These are phyloP conservation scores for Aspergillus panamensis DNA, from an alignment of 495 filamentous ascomycete genomes.

Conservation along the genomic window DNA sequence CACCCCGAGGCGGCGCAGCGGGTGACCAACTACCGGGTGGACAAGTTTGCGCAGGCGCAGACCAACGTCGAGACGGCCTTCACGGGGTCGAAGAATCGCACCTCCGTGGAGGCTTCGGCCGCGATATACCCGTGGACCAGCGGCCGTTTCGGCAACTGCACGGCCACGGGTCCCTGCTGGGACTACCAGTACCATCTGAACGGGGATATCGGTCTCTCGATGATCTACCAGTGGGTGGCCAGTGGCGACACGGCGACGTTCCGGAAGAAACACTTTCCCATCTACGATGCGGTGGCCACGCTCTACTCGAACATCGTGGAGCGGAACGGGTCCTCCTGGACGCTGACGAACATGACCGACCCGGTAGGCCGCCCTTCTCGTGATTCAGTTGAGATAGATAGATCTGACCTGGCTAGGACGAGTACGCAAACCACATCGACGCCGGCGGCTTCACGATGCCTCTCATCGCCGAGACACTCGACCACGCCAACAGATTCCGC, in stretches of 20 bases:
- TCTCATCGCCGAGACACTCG: slow-evolving; percentile 56
- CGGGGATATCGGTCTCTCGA: slow-evolving; percentile 65
- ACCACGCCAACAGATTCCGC: slow-evolving; percentile 54
- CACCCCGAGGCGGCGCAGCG: slow-evolving; percentile 55
- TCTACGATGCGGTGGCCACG: slow-evolving; percentile 56
- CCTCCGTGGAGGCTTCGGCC: slow-evolving; percentile 47
- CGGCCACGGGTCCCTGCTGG: slow-evolving; percentile 62
- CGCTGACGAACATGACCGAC: slow-evolving; percentile 70
- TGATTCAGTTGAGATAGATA: too few relatives aligned
- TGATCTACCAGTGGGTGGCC: slow-evolving; percentile 58
- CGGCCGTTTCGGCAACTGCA: slow-evolving; percentile 63
- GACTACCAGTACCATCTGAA: slow-evolving; percentile 61
- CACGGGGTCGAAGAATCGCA: slow-evolving; percentile 50
- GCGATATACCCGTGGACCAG: slow-evolving; percentile 63
- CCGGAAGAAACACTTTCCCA: slow-evolving; percentile 50
- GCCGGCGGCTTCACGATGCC: slow-evolving; percentile 74
- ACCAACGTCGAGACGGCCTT: slow-evolving; percentile 47
- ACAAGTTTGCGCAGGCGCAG: slow-evolving; percentile 50
- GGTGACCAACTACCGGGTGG: slow-evolving; percentile 56
- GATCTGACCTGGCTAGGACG: slow-evolving; percentile 45
- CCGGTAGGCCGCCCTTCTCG: slow-evolving; percentile 42
- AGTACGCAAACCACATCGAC: slow-evolving; percentile 69
- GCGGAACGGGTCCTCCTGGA: slow-evolving; percentile 51
- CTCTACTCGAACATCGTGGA: slow-evolving; percentile 54
- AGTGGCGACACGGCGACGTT: slow-evolving; percentile 57